A percentile compares a stretch with the other conserved stretches of the same genome.
phyloP scores from a whole-genome alignment of 768 basidiomycete genomes.

The Mycena galopus region DNA sequence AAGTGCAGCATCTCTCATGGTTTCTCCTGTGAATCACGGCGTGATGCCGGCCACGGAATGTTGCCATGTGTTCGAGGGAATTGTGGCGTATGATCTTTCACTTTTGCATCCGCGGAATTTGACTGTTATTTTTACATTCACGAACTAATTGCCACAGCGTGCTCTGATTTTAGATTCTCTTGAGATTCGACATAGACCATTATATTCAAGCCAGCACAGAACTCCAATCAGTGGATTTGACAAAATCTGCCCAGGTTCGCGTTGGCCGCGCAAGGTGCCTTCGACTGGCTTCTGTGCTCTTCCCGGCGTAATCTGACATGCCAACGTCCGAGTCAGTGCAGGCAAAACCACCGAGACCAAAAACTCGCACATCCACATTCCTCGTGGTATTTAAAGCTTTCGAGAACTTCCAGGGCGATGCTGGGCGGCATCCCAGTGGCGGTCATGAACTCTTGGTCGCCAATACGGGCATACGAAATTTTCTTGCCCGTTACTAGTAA shows the following conservation, averaged over 20 bases:
- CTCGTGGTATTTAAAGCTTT: conserved; percentile 32
- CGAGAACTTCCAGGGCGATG: conserved; percentile 25
- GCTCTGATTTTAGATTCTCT: too few species aligned
- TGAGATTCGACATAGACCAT: background rate
- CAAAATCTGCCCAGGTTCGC: conserved; percentile 26
- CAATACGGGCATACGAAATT: conserved; percentile 4
- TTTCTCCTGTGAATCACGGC: background rate
- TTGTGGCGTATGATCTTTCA: background rate
- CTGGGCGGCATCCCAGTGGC: conserved; percentile 13
- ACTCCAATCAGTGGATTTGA: conserved; percentile 21
- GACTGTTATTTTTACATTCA: too few species aligned
- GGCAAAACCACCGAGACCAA: background rate
- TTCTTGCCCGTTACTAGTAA: conserved; percentile 25
- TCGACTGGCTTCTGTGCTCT: conserved; percentile 9
- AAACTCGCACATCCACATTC: conserved; percentile 21
- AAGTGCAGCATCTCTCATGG: background rate
- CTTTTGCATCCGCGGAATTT: too few species aligned
- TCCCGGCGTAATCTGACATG: conserved; percentile 18
- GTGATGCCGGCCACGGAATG: background rate
- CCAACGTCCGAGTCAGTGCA: too few species aligned
- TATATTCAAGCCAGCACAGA: background rate
- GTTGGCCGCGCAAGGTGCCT: conserved; percentile 20
- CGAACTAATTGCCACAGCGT: too few species aligned
- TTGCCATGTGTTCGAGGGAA: background rate
- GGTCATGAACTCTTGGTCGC: conserved; percentile 19